Percentiles rank a stretch among this genome's conserved stretches.
These are phyloP conservation scores for Somion occarium DNA, from an alignment of 1,284 basidiomycete genomes.

Conservation along the genomic window DNA sequence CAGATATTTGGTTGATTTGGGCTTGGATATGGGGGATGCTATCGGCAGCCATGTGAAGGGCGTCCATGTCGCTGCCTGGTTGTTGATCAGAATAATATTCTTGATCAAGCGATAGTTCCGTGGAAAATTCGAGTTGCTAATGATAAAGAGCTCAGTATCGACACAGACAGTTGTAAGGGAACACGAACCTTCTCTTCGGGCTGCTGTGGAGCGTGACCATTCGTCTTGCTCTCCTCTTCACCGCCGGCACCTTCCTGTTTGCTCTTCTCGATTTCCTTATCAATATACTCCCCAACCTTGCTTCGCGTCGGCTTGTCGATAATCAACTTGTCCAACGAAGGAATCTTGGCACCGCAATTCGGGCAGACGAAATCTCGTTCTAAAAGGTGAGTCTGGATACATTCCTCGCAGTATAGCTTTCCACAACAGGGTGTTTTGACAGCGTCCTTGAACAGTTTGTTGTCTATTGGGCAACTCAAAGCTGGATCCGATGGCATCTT, in stretches of 20 bases:
- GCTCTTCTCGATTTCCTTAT: conserved; percentile 79
- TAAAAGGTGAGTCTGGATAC: conserved; percentile 85
- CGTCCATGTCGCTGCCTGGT: conserved; percentile 52
- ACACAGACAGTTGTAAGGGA: not conserved
- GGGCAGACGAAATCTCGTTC: conserved; percentile 93
- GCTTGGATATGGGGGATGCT: conserved; percentile 76
- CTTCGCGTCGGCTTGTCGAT: conserved; percentile 76
- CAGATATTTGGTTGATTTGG: conserved; percentile 68
- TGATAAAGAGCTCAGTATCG: not conserved
- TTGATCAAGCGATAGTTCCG: conserved; percentile 32
- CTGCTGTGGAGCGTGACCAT: conserved; percentile 9
- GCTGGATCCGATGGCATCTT: conserved; percentile 73
- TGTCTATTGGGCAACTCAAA: conserved; percentile 84
- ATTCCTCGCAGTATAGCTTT: conserved; percentile 91
- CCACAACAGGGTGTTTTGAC: conserved; percentile 90
- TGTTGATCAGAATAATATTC: conserved; percentile 65
- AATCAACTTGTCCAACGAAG: conserved; percentile 79
- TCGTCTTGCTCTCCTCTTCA: conserved; percentile 16
- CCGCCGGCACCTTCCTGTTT: conserved; percentile 44
- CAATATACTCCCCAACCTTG: conserved; percentile 77
- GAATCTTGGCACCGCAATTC: conserved; percentile 80
- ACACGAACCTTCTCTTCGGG: conserved; percentile 12
- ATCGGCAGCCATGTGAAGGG: conserved; percentile 66
- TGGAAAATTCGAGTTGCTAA: not conserved
- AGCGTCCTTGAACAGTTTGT: conserved; percentile 84